These are phyloP conservation scores for Dictyostelium discoideum DNA, from an alignment of 78 protist genomes.

Conservation along the genomic window dicty_2.7 NC_007089.4:3921501-3922000, in stretches of 20 bases:
- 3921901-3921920: conserved; percentile 64
- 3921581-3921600: background rate
- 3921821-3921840: background rate
- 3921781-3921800: background rate
- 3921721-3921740: background rate
- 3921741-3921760: background rate
- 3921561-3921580: background rate
- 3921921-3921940: conserved; percentile 31
- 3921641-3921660: background rate
- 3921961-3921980: conserved; percentile 52
- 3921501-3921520: too few species aligned
- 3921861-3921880: conserved; percentile 75
- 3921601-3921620: background rate
- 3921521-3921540: too few species aligned
- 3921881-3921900: conserved; percentile 54
- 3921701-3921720: background rate
- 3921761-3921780: background rate
- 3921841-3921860: conserved; percentile 41
- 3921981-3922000: conserved; percentile 65
- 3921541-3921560: too few species aligned
- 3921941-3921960: conserved; percentile 16
- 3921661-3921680: background rate
- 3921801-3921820: background rate
- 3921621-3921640: background rate
- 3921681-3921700: background rate